phyloP scores from a whole-genome alignment of 1,139 yeast species.

The Groenewaldozyma auringiensis region DNA sequence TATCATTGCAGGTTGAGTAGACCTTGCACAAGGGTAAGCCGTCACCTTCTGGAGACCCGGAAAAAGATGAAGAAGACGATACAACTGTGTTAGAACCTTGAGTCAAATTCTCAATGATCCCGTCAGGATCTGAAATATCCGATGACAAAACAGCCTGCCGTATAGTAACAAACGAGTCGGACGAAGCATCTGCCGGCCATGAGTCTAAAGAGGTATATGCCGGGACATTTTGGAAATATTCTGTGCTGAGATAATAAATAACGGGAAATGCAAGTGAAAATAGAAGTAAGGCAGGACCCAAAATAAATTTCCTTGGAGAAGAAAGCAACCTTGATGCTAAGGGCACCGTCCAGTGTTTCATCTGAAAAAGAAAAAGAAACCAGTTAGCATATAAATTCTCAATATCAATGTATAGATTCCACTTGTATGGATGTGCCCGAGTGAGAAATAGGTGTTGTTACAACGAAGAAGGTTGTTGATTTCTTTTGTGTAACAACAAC shows the following conservation, averaged over 20 bases:
- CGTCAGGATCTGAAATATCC: too few relatives aligned
- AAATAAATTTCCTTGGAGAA: constrained; percentile 39
- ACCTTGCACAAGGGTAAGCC: not conserved
- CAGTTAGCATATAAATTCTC: too few relatives aligned
- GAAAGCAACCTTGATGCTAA: constrained; percentile 24
- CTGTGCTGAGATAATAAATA: constrained; percentile 26
- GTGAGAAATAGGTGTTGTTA: too few relatives aligned
- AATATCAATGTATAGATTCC: too few relatives aligned
- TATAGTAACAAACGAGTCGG: constrained; percentile 1
- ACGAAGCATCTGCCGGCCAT: not conserved
- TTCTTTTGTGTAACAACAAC: too few relatives aligned
- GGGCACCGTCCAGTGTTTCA: not conserved
- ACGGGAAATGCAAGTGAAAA: constrained; percentile 49
- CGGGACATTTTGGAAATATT: not conserved
- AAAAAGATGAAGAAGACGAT: too few relatives aligned
- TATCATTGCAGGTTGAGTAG: not conserved
- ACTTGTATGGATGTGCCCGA: too few relatives aligned
- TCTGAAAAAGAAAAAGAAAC: not conserved
- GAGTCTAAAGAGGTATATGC: not conserved
- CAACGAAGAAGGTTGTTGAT: too few relatives aligned
- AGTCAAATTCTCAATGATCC: not conserved
- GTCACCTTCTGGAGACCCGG: too few relatives aligned
- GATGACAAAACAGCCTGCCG: not conserved
- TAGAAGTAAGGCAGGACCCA: constrained; percentile 44
- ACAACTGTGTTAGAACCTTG: not conserved